These are phyloP conservation scores for Fusarium succisae DNA, from an alignment of 2,329 filamentous ascomycete species.

Conservation along the genomic window DNA sequence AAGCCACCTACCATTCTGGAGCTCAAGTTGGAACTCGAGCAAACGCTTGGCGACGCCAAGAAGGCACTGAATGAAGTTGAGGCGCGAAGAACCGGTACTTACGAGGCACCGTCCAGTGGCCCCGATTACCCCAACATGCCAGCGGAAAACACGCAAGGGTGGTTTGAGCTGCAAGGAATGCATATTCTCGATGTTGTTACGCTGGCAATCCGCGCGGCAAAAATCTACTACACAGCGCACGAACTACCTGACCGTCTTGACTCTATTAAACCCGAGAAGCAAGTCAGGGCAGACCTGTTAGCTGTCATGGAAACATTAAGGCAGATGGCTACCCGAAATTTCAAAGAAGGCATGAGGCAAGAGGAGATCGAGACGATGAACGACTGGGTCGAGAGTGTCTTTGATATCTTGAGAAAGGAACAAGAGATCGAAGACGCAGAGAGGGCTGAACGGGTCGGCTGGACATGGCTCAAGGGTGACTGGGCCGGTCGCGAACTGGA, in stretches of 20 bases:
- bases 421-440: constrained; percentile 81
- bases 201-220: constrained; percentile 92
- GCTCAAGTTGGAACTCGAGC: constrained; percentile 73
- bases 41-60: constrained; percentile 74
- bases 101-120: constrained; percentile 41
- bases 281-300: constrained; percentile 84
- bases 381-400: constrained; percentile 82
- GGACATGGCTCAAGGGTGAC: constrained; percentile 82
- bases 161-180: constrained; percentile 89
- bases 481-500: constrained; percentile 81
- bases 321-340: constrained; percentile 88
- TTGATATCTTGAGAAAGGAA: constrained; percentile 79
- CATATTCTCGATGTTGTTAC: constrained; percentile 93
- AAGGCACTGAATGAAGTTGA: constrained; percentile 72
- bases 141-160: constrained; percentile 67
- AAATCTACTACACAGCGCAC: constrained; percentile 95
- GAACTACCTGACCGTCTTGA: constrained; percentile 86
- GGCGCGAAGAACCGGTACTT: constrained; percentile 48
- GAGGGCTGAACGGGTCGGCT: constrained; percentile 72
- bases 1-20: constrained; percentile 85
- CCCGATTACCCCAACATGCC: constrained; percentile 51
- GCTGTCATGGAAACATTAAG: constrained; percentile 91
- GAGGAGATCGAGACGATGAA: constrained; percentile 82
- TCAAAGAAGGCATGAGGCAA: constrained; percentile 80
- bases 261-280: constrained; percentile 85